These are phyloP conservation scores for Phytophthora ohioensis DNA, from an alignment of 352 stramenopile genomes.

Conservation along the genomic window DNA sequence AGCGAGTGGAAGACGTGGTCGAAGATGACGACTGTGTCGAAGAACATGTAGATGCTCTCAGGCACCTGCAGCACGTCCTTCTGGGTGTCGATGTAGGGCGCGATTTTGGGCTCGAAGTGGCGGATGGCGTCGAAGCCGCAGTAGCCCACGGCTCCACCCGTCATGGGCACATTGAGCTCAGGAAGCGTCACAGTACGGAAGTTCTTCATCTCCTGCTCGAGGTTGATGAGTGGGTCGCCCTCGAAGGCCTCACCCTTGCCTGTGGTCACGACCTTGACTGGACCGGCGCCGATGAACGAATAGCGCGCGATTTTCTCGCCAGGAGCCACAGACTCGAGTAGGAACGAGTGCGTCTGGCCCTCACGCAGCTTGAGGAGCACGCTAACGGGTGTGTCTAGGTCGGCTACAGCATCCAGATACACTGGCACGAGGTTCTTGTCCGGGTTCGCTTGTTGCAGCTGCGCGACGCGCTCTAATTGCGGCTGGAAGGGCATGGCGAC, in stretches of 20 bases:
- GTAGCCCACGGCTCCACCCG: conserved; percentile 88
- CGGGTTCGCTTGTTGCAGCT: conserved; percentile 69
- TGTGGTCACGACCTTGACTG: conserved; percentile 80
- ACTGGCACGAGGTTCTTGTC: conserved; percentile 89
- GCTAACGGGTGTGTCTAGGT: conserved; percentile 90
- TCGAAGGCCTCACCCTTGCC: conserved; percentile 64
- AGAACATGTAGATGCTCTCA: conserved; percentile 93
- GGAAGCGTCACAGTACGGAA: conserved; percentile 77
- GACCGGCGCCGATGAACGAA: conserved; percentile 89
- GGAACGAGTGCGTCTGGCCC: conserved; percentile 84
- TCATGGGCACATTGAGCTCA: conserved; percentile 85
- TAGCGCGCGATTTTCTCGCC: conserved; percentile 91
- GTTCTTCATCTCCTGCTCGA: conserved; percentile 84
- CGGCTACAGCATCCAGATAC: conserved; percentile 84
- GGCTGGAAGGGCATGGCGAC: conserved; percentile 66
- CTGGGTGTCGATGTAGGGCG: conserved; percentile 79
- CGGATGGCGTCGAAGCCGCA: conserved; percentile 90
- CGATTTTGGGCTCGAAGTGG: conserved; percentile 89
- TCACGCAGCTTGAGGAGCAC: conserved; percentile 88
- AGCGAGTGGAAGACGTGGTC: conserved; percentile 92
- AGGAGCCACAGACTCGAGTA: conserved; percentile 86
- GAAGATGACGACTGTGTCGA: conserved; percentile 91
- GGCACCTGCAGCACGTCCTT: conserved; percentile 84
- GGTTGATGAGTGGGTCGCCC: conserved; percentile 77
- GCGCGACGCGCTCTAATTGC: conserved; percentile 64